phyloP scores from a whole-genome alignment of 2,329 filamentous ascomycete species.

The Stagonosporopsis cucurbitacearum region DNA sequence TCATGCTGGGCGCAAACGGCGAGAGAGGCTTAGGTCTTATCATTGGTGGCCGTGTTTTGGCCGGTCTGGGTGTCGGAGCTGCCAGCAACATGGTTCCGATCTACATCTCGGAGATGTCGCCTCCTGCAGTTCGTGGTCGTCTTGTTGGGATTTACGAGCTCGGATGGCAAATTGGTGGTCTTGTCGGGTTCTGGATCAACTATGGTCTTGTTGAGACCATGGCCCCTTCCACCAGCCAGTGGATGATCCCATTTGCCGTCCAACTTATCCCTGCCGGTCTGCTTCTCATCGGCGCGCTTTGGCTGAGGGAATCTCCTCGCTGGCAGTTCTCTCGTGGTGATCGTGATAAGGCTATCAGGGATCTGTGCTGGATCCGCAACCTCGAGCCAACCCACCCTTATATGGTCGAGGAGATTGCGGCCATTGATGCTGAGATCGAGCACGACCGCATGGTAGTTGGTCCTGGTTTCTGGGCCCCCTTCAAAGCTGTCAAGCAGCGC shows the following conservation, averaged over 20 bases:
- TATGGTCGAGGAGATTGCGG: slow-evolving; percentile 74
- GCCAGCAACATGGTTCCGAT: slow-evolving; percentile 65
- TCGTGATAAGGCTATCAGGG: slow-evolving; percentile 51
- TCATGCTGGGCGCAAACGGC: slow-evolving; percentile 67
- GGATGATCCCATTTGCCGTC: slow-evolving; percentile 63
- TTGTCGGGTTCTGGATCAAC: slow-evolving; percentile 48
- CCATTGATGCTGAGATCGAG: slow-evolving; percentile 73
- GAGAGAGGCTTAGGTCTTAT: slow-evolving; percentile 59
- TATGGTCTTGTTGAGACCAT: slow-evolving; percentile 55
- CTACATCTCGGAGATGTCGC: slow-evolving; percentile 64
- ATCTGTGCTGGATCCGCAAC: slow-evolving; percentile 68
- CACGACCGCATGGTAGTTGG: slow-evolving; percentile 68
- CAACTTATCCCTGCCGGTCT: slow-evolving; percentile 72
- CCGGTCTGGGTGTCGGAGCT: slow-evolving; percentile 63
- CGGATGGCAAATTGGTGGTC: slow-evolving; percentile 56
- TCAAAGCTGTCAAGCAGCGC: slow-evolving; percentile 44
- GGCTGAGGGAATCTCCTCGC: slow-evolving; percentile 54
- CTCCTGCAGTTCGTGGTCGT: slow-evolving; percentile 64
- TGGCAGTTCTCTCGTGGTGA: slow-evolving; percentile 54
- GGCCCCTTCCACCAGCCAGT: slow-evolving; percentile 52
- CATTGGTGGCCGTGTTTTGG: slow-evolving; percentile 62
- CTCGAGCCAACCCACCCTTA: slow-evolving; percentile 66
- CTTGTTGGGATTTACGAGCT: slow-evolving; percentile 59
- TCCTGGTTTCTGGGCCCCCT: slow-evolving; percentile 71
- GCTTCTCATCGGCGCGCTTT: slow-evolving; percentile 55